Conservation (phyloP, 108 stramenopile species). For the Cyclotella kingstonii region DNA sequence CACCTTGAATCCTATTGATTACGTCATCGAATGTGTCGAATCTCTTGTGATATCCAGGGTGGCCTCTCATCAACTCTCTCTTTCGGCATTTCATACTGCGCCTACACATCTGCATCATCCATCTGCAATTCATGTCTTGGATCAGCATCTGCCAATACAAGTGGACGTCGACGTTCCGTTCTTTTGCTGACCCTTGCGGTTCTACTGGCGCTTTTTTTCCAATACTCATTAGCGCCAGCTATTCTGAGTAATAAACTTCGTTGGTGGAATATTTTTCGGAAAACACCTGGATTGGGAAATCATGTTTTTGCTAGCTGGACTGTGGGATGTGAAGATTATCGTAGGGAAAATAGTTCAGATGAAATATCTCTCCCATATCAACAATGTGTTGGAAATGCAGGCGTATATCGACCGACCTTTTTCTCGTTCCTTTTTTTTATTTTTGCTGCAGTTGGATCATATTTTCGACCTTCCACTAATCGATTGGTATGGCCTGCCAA, state of each 20-base stretch:
- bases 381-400: slow-evolving; percentile 78
- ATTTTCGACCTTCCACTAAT: slow-evolving; percentile 53
- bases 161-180: slow-evolving; percentile 80
- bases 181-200: slow-evolving; percentile 62
- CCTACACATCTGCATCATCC: slow-evolving; percentile 56
- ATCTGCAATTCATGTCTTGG: slow-evolving; percentile 76
- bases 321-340: slow-evolving; percentile 59
- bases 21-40: not conserved
- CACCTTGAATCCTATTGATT: not conserved
- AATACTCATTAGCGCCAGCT: slow-evolving; percentile 73
- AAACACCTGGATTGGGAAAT: slow-evolving; percentile 58
- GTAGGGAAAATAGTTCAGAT: slow-evolving; percentile 12
- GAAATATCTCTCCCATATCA: slow-evolving; percentile 17
- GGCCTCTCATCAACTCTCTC: slow-evolving; percentile 47
- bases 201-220: slow-evolving; percentile 61
- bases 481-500: slow-evolving; percentile 80
- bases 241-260: slow-evolving; percentile 46
- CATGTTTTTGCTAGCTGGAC: slow-evolving; percentile 60
- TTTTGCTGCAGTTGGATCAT: slow-evolving; percentile 55
- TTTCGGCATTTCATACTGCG: slow-evolving; percentile 62
- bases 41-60: not conserved
- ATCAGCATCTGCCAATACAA: slow-evolving; percentile 46
- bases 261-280: slow-evolving; percentile 61
- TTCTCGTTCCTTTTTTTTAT: slow-evolving; percentile 65
- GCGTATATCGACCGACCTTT: slow-evolving; percentile 78